phyloP scores from a whole-genome alignment of 2,329 filamentous ascomycete species.

The Fulvia fulva region DNA sequence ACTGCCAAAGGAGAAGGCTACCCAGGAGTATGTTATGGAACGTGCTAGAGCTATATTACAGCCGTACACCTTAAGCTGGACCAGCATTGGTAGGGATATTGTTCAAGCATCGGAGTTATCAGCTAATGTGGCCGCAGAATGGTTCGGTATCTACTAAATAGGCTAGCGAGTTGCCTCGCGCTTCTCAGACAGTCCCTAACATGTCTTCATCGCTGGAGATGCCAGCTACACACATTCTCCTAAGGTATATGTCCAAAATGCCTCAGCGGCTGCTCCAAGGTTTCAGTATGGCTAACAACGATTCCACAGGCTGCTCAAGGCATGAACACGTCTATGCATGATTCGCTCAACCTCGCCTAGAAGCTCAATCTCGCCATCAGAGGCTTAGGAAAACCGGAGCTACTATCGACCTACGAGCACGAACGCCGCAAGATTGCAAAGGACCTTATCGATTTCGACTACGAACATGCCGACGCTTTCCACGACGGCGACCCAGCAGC shows the following conservation, averaged over 20 bases:
- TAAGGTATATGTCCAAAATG: too few species aligned
- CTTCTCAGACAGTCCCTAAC: constrained; percentile 41
- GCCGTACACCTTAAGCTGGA: constrained; percentile 46
- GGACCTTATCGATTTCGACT: constrained; percentile 44
- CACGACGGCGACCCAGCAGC: constrained; percentile 60
- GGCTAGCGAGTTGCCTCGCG: constrained; percentile 46
- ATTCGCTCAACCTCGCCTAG: constrained; percentile 44
- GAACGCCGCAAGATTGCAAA: constrained; percentile 43
- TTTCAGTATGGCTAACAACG: neutral
- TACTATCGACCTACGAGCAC: constrained; percentile 40
- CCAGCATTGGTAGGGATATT: constrained; percentile 32
- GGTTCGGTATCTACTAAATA: constrained; percentile 51
- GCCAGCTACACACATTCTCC: constrained; percentile 39
- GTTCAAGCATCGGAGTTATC: neutral
- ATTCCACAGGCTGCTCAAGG: constrained; percentile 35
- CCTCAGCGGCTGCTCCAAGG: too few species aligned
- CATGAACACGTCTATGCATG: constrained; percentile 46
- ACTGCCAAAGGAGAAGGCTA: constrained; percentile 35
- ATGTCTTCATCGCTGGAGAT: constrained; percentile 50
- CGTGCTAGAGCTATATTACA: constrained; percentile 51
- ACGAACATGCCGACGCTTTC: constrained; percentile 50
- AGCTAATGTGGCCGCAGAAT: constrained; percentile 32
- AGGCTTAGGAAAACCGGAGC: constrained; percentile 35
- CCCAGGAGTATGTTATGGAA: constrained; percentile 67
- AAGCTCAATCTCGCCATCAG: constrained; percentile 41